Conservation (phyloP, 495 filamentous ascomycete species). For the Penicillium roqueforti region DNA sequence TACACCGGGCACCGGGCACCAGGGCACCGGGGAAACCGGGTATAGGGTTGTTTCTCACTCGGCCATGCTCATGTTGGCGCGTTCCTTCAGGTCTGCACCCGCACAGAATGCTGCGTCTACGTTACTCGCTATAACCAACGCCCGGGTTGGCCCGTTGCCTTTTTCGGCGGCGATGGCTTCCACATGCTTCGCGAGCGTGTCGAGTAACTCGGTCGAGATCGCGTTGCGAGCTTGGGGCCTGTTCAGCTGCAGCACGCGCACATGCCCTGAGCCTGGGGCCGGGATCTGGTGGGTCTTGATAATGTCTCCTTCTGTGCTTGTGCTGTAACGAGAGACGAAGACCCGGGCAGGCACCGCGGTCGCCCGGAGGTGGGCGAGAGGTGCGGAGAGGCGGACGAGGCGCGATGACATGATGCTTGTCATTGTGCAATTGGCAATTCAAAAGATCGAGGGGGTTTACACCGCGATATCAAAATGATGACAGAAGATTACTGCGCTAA, state of each 20-base stretch:
- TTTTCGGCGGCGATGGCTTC: conserved; percentile 63
- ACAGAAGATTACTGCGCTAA: not conserved
- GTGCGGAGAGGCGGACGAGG: conserved; percentile 24
- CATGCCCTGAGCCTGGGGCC: conserved; percentile 76
- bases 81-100: conserved; percentile 90
- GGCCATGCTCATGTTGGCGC: conserved; percentile 63
- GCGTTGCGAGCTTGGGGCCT: conserved; percentile 82
- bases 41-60: conserved; percentile 45
- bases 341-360: conserved; percentile 25
- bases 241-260: conserved; percentile 83
- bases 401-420: conserved; percentile 32
- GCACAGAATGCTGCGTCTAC: conserved; percentile 84
- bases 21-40: not conserved
- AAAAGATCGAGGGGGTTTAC: not conserved
- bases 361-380: conserved; percentile 17
- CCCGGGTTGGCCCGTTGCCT: conserved; percentile 62
- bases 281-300: conserved; percentile 69
- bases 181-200: conserved; percentile 65
- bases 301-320: conserved; percentile 42
- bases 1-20: not conserved
- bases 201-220: conserved; percentile 73
- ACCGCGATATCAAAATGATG: not conserved
- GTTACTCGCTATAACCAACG: conserved; percentile 72
- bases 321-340: conserved; percentile 37
- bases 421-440: conserved; percentile 10